A percentile compares a stretch with the other conserved stretches of the same genome.
phyloP scores from a whole-genome alignment of 495 filamentous ascomycete species.

The Astrocystis sublimbata region DNA sequence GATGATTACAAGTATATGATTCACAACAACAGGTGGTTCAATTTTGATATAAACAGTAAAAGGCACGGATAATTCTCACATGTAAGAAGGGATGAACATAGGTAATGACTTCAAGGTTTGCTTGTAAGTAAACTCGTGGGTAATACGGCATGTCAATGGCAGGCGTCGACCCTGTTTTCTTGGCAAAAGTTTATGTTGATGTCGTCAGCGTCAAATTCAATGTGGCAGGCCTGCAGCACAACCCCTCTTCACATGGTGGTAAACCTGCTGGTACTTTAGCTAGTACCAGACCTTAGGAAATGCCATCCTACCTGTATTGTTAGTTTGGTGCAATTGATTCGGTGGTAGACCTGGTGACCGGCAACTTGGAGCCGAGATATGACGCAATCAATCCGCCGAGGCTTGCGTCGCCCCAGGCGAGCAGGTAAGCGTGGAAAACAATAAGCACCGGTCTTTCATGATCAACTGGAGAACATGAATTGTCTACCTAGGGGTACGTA shows the following conservation, averaged over 20 bases:
- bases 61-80: too few relatives aligned
- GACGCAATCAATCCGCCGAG: constrained; percentile 5
- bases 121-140: background rate
- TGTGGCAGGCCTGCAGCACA: background rate
- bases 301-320: background rate
- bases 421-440: background rate
- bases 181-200: constrained; percentile 8
- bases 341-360: background rate
- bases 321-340: background rate
- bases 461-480: too few relatives aligned
- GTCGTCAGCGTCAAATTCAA: constrained; percentile 6
- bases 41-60: too few relatives aligned
- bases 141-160: background rate
- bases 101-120: too few relatives aligned
- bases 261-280: constrained; percentile 2
- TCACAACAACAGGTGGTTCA: too few relatives aligned
- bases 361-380: constrained; percentile 1
- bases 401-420: background rate
- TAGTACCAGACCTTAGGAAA: too few relatives aligned
- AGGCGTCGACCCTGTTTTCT: constrained; percentile 11
- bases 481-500: too few relatives aligned
- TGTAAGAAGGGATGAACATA: too few relatives aligned
- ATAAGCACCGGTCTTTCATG: background rate
- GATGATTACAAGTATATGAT: too few relatives aligned
- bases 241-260: background rate